These are phyloP conservation scores for Leccinum subtestaceum DNA, from an alignment of 768 basidiomycete species.

Conservation along the genomic window DNA sequence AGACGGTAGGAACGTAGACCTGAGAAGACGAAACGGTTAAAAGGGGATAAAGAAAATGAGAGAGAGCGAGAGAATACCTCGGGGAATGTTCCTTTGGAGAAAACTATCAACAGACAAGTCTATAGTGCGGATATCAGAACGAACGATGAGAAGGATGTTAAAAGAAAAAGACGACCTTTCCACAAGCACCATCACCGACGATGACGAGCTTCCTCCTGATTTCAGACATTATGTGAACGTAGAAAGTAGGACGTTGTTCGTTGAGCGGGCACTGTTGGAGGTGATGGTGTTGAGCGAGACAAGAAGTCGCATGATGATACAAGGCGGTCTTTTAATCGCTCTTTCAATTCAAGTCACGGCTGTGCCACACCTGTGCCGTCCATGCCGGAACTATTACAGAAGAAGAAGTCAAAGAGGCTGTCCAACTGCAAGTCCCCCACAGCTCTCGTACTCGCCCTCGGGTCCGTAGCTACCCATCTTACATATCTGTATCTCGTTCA, in stretches of 20 bases:
- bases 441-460: slow-evolving; percentile 61
- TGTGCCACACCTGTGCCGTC: slow-evolving; percentile 34
- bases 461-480: slow-evolving; percentile 66
- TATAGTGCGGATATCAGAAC: slow-evolving; percentile 32
- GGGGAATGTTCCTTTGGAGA: slow-evolving; percentile 95
- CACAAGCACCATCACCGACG: slow-evolving; percentile 97
- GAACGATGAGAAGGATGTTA: slow-evolving; percentile 3
- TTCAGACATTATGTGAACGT: slow-evolving; percentile 75
- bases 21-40: slow-evolving; percentile 29
- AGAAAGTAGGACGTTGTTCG: slow-evolving; percentile 32
- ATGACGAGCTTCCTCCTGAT: slow-evolving; percentile 99
- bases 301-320: slow-evolving; percentile 38
- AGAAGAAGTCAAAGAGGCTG: not conserved
- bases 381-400: slow-evolving; percentile 15
- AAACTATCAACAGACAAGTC: slow-evolving; percentile 94
- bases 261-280: slow-evolving; percentile 36
- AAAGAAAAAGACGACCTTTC: slow-evolving; percentile 60
- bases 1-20: slow-evolving; percentile 99
- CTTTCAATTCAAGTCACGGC: slow-evolving; percentile 28
- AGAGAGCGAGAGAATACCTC: slow-evolving; percentile 52
- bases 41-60: not conserved
- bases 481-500: slow-evolving; percentile 63
- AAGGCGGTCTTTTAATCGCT: slow-evolving; percentile 34
- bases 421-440: slow-evolving; percentile 20
- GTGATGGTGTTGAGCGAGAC: slow-evolving; percentile 39